These are phyloP conservation scores for Yamadazyma dushanensis DNA, from an alignment of 1,139 yeast genomes.

Conservation along the genomic window DNA sequence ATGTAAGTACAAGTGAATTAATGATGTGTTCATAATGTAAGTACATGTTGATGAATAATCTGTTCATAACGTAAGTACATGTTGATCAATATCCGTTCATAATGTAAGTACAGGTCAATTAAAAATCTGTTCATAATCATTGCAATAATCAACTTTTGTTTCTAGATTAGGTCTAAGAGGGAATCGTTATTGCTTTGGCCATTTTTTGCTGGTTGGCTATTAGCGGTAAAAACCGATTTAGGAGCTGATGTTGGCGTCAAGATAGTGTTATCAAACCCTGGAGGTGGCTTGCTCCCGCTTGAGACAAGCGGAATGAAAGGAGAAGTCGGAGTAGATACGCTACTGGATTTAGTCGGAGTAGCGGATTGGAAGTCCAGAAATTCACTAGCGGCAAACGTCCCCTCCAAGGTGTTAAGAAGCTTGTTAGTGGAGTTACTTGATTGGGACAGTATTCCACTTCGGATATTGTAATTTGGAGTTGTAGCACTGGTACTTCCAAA, in stretches of 20 bases:
- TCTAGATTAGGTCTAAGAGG: constrained; percentile 12
- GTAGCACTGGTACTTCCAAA: constrained; percentile 9
- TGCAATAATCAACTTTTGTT: no score
- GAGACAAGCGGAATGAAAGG: constrained; percentile 4
- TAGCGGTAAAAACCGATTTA: background rate
- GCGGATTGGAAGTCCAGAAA: constrained; percentile 21
- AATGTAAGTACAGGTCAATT: no score
- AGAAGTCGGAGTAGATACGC: background rate
- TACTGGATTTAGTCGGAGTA: constrained; percentile 8
- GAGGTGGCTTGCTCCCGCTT: constrained; percentile 10
- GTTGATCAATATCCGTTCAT: no score
- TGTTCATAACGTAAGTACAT: no score
- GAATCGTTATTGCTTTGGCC: constrained; percentile 4
- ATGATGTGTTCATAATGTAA: no score
- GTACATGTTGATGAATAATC: no score
- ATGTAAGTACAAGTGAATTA: no score
- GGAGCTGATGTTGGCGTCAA: constrained; percentile 13
- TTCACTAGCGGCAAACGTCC: constrained; percentile 13
- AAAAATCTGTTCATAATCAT: no score
- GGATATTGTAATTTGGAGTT: background rate
- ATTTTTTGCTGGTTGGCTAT: background rate
- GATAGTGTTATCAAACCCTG: constrained; percentile 13
- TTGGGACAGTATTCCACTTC: constrained; percentile 1
- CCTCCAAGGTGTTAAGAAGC: constrained; percentile 15
- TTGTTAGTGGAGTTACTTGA: background rate